Evolutionary conservation across 1,284 basidiomycete genomes (phyloP).

Genomic region (Termitomyces sp.): DNA sequence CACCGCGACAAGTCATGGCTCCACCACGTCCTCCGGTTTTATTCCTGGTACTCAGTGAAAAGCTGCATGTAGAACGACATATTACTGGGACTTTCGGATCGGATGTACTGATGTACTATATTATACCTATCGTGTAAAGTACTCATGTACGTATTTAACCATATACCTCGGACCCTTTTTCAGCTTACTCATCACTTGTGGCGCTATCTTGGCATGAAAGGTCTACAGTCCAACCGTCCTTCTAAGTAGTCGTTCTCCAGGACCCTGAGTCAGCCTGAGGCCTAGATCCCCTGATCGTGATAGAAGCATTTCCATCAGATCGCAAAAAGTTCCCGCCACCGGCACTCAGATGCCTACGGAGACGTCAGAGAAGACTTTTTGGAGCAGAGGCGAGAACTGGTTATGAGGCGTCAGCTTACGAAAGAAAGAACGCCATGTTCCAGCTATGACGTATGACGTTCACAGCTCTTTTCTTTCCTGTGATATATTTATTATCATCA

Average conservation of each 20-base stretch:
- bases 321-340: background rate
- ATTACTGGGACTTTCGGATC: constrained; percentile 2
- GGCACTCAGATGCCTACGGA: background rate
- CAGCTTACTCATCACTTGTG: background rate
- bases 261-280: background rate
- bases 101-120: constrained; percentile 5
- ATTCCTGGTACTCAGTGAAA: background rate
- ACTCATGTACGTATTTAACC: background rate
- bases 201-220: background rate
- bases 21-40: background rate
- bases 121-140: constrained; percentile 5
- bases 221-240: too few relatives aligned
- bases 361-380: background rate
- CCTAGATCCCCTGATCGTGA: background rate
- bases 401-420: background rate
- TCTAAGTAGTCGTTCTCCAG: background rate
- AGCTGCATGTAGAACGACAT: background rate
- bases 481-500: background rate
- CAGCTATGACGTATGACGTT: background rate
- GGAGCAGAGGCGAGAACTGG: background rate
- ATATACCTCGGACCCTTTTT: background rate
- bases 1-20: constrained; percentile 22
- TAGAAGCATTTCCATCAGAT: background rate
- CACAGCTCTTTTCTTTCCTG: background rate
- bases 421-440: background rate